A percentile compares a stretch with the other conserved stretches of the same genome.
Conservation (phyloP, 108 stramenopile species). For the Parietichytrium sp. region DNA sequence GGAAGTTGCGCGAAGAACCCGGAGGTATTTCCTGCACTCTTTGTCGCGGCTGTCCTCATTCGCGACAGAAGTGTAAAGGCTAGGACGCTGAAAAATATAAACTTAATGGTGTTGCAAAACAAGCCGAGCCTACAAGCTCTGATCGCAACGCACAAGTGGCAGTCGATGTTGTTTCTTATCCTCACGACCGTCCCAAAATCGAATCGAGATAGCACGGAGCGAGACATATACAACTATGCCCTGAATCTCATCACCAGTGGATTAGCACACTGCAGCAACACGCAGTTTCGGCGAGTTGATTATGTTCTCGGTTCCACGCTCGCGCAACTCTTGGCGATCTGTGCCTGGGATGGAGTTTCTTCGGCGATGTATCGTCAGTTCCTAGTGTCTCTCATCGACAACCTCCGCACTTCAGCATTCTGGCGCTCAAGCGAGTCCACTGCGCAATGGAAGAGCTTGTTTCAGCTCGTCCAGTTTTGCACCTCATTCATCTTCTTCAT, state of each 20-base stretch:
- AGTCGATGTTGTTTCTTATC: background rate
- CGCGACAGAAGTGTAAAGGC: background rate
- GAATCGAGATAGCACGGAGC: background rate
- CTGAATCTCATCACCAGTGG: slow-evolving; percentile 21
- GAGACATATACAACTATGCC: background rate
- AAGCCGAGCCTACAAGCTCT: background rate
- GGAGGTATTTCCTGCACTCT: background rate
- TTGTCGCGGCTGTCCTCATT: background rate
- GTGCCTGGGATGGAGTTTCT: background rate
- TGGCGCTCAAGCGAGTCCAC: background rate
- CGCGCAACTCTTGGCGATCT: background rate
- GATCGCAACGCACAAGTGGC: background rate
- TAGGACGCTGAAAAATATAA: background rate
- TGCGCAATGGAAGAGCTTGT: background rate
- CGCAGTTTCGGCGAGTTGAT: background rate
- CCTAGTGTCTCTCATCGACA: background rate
- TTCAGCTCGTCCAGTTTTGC: background rate
- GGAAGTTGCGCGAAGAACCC: background rate
- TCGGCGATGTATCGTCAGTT: background rate
- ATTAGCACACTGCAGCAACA: background rate
- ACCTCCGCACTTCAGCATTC: background rate
- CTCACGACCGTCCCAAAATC: background rate
- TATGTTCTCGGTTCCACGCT: too few relatives aligned
- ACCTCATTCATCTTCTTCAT: background rate
- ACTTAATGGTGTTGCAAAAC: background rate